A percentile compares a stretch with the other conserved stretches of the same genome.
phyloP scores from a whole-genome alignment of 2,329 filamentous ascomycete species.

The Simplicillium sp. region DNA sequence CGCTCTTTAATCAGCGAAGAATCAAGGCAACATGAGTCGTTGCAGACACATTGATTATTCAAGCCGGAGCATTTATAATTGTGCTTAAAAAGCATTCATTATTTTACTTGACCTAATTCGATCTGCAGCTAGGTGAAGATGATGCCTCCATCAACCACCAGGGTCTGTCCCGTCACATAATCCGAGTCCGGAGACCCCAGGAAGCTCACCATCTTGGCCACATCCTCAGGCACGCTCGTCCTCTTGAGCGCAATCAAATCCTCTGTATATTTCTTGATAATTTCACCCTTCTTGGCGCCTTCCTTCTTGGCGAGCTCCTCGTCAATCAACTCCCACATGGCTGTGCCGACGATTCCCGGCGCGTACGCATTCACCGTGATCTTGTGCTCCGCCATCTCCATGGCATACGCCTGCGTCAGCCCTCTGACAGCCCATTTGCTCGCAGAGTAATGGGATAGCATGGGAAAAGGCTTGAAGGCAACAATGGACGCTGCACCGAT shows the following conservation, averaged over 20 bases:
- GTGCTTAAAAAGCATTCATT: too few relatives aligned
- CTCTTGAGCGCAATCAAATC: slow-evolving; percentile 48
- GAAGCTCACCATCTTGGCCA: slow-evolving; percentile 53
- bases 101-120: too few relatives aligned
- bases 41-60: too few relatives aligned
- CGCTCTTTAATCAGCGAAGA: too few relatives aligned
- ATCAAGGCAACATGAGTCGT: too few relatives aligned
- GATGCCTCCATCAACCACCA: slow-evolving; percentile 53
- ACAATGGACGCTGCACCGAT: slow-evolving; percentile 45
- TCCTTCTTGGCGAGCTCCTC: slow-evolving; percentile 34
- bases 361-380: slow-evolving; percentile 61
- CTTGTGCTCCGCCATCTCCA: slow-evolving; percentile 53
- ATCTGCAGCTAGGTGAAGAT: slow-evolving; percentile 22
- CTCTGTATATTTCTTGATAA: slow-evolving; percentile 42
- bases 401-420: slow-evolving; percentile 55
- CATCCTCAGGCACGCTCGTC: slow-evolving; percentile 52
- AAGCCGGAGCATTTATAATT: too few relatives aligned
- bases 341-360: slow-evolving; percentile 56
- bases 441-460: slow-evolving; percentile 54
- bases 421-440: slow-evolving; percentile 60
- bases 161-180: slow-evolving; percentile 57
- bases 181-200: slow-evolving; percentile 49
- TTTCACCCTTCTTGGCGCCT: slow-evolving; percentile 40
- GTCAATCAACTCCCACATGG: slow-evolving; percentile 63
- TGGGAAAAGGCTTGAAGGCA: slow-evolving; percentile 48